Base-by-base conservation (phyloP, 352 stramenopile genomes). In the Phytopythium montanum region DNA sequence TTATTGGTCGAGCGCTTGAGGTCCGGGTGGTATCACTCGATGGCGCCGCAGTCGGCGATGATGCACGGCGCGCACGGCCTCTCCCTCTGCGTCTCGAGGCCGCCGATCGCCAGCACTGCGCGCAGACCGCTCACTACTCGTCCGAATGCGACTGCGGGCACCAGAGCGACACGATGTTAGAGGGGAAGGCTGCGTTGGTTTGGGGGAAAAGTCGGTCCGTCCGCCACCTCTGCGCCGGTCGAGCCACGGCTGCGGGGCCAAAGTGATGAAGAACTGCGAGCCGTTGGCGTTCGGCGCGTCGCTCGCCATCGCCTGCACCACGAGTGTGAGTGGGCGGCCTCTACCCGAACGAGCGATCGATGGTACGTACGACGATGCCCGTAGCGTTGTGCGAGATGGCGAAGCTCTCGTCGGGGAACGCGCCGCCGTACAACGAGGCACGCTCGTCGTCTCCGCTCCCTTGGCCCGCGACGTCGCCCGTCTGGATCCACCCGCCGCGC, bases 211-310 rank as follows among this genome's bases (percentile, higher is more conserved):
- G 33, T 12, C 33, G 5, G 33, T 10, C 33, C 5, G 21, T 3
- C 19, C 6, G 6, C 19, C 71, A 86, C 76, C 78, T 75, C 90
- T 90, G 31, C 73, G 81, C 1, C 81, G 79, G 50, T 95, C 77
- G 36, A 95, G 68, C 61, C 65, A 90, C 8, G 79, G 73, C 54
- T 87, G 63, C 5, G 80, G 76, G 10, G 79, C 72, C 31, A 95
- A 59, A 7, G 97, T 99, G 66, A 99, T 99, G 79, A 99, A 99
- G 72, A 99, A 99, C 73, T 99, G 98, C 21, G 86, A 98, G 14
- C 97, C 97, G 60, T 99, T 99, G 7, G 97, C 99, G 65, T 98
- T 88, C 21, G 82, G 88, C 0, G 96, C 66, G 58, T 67, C 81
- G 68, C 99, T 99, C 31, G 97, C 97, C 97, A 99, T 99, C 34